Percentiles rank a stretch among this genome's conserved stretches.
Evolutionary conservation across 208 protist species (phyloP).

Genomic region (Leishmania martiniquensis): DNA sequence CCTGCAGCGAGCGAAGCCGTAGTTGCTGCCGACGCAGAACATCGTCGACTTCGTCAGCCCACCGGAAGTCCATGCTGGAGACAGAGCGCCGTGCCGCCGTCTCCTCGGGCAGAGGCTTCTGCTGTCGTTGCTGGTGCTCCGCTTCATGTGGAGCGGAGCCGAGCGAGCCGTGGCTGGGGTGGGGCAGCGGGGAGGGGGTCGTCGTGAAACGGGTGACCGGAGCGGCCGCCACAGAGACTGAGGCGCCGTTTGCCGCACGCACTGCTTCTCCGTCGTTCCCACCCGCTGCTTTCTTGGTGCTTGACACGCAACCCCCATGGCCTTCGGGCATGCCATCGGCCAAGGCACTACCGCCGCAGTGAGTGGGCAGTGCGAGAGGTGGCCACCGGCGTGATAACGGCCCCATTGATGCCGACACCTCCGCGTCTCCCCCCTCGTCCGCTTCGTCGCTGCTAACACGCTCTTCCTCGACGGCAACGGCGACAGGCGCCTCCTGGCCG

Average conservation of each 20-base stretch:
- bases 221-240: background rate
- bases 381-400: background rate
- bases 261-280: background rate
- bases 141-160: background rate
- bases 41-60: constrained; percentile 44
- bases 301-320: background rate
- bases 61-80: constrained; percentile 47
- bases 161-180: background rate
- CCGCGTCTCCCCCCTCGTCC: background rate
- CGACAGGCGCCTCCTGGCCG: background rate
- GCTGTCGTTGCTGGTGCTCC: background rate
- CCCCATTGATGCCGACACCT: background rate
- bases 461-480: background rate
- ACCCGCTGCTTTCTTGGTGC: background rate
- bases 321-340: background rate
- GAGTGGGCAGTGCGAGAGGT: background rate
- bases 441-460: background rate
- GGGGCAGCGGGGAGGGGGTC: background rate
- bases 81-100: constrained; percentile 20
- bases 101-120: background rate
- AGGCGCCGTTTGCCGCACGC: background rate
- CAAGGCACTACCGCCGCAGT: too few relatives aligned
- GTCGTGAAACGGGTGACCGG: background rate
- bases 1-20: constrained; percentile 28
- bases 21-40: constrained; percentile 47